Evolutionary conservation across 495 filamentous ascomycete genomes (phyloP).

Genomic region (Penicillium antarcticum): DNA sequence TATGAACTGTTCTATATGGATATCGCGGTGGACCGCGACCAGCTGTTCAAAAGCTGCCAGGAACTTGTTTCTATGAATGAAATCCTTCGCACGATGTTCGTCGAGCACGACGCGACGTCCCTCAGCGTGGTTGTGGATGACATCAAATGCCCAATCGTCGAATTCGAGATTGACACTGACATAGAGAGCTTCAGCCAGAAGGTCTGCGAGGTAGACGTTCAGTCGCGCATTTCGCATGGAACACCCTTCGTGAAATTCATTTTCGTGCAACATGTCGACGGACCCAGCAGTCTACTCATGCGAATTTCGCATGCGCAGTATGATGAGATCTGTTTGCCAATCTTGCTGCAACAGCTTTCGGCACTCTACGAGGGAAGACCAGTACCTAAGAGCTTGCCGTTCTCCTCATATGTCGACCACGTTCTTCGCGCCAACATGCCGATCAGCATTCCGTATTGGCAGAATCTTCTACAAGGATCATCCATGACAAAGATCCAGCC

Average conservation of each 20-base stretch:
- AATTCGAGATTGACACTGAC: conserved; percentile 23
- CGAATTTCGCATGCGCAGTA: conserved; percentile 60
- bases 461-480: conserved; percentile 42
- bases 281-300: conserved; percentile 41
- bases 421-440: conserved; percentile 1
- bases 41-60: conserved; percentile 17
- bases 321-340: conserved; percentile 55
- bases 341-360: conserved; percentile 38
- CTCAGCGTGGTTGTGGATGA: conserved; percentile 46
- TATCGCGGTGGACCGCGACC: conserved; percentile 9
- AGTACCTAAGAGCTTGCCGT: conserved; percentile 29
- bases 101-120: conserved; percentile 34
- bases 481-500: conserved; percentile 38
- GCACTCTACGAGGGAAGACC: conserved; percentile 26
- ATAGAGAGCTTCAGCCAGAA: conserved; percentile 30
- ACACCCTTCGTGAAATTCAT: conserved; percentile 48
- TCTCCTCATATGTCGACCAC: conserved; percentile 39
- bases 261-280: conserved; percentile 30
- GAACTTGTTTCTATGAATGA: conserved; percentile 43
- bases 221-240: conserved; percentile 41
- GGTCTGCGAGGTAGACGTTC: conserved; percentile 28
- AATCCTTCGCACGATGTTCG: conserved; percentile 55
- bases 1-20: conserved; percentile 29
- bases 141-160: conserved; percentile 24
- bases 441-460: conserved; percentile 32